Evolutionary conservation across 495 filamentous ascomycete genomes (phyloP), one percentile per base, ranked within the genome.

Genomic region (Melanomma pulvis-pyrius): DNA sequence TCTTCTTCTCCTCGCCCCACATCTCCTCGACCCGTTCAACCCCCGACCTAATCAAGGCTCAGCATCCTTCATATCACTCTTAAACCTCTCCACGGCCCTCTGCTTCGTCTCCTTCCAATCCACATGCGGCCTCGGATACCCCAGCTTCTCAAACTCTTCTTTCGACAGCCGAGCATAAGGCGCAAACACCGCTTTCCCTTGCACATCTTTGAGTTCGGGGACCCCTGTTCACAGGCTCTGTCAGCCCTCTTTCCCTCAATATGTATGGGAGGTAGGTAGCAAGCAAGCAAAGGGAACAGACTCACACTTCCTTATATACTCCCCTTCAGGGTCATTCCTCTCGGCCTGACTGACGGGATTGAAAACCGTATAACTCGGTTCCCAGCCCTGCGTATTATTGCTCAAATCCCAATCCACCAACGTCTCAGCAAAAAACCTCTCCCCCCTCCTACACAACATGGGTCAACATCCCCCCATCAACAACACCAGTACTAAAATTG

Each of bases 261-360:
- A 17, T 17, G 34, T 17, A 8, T 17, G 8, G 34, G 8, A 44
- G 34, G 11, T 21, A 6, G 7, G n/a, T n/a, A n/a, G n/a, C n/a
- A n/a, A n/a, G n/a, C n/a, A n/a, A n/a, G n/a, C n/a, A n/a, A n/a
- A n/a, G n/a, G n/a, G n/a, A n/a, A 24, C 11, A 17, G n/a, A 36
- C 59, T 50, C 26, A 61, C 63, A 87, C n/a, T 76, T 77, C 6
- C 83, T 68, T 29, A 87, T 86, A 71, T 84, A 87, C 28, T 83
- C 80, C 1, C 84, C 85, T 0, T 84, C 76, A 0, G 79, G 75
- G 69, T 87, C 85, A 59, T 82, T 76, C 73, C 74, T 80, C 74
- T 80, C 78, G n/a, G 79, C 79, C 59, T 81, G 79, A 17, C 36
- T 68, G 17, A 78, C 74, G 9, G 79, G 79, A 50, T 80, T 81